These are phyloP conservation scores for Zhuliangozyma blackwelliae DNA, from an alignment of 1,139 yeast species.

Conservation along the genomic window DNA sequence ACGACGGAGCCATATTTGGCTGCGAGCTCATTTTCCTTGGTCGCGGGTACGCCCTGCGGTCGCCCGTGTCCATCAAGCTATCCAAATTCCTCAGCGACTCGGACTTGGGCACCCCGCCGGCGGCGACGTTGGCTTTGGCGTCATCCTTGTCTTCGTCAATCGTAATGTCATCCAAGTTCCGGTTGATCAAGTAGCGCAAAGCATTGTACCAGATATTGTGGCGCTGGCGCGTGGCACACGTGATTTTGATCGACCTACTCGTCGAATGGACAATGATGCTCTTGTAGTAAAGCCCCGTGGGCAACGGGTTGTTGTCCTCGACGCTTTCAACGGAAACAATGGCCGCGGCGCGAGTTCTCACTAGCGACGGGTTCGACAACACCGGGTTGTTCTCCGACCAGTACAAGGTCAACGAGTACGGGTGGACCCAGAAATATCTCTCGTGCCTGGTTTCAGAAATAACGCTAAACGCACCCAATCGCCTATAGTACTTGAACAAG, in stretches of 20 bases:
- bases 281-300: slow-evolving; percentile 85
- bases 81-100: slow-evolving; percentile 12
- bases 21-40: slow-evolving; percentile 8
- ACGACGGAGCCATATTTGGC: not conserved
- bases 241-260: slow-evolving; percentile 65
- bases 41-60: slow-evolving; percentile 15
- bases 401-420: slow-evolving; percentile 83
- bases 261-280: slow-evolving; percentile 75
- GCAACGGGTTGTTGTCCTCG: slow-evolving; percentile 81
- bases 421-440: slow-evolving; percentile 95
- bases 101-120: slow-evolving; percentile 3
- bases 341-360: slow-evolving; percentile 75
- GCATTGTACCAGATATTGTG: slow-evolving; percentile 94
- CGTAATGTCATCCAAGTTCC: slow-evolving; percentile 59
- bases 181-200: slow-evolving; percentile 66
- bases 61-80: slow-evolving; percentile 13
- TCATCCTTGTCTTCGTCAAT: slow-evolving; percentile 34
- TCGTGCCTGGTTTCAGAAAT: slow-evolving; percentile 82
- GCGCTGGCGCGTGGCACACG: slow-evolving; percentile 83
- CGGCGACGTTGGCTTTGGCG: slow-evolving; percentile 14
- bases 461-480: slow-evolving; percentile 68
- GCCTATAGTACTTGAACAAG: slow-evolving; percentile 79
- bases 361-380: slow-evolving; percentile 59
- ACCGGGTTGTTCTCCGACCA: slow-evolving; percentile 89
- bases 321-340: slow-evolving; percentile 76